These are phyloP conservation scores for Yueomyces sp. DNA, from an alignment of 1,139 yeast genomes.

Conservation along the genomic window DNA sequence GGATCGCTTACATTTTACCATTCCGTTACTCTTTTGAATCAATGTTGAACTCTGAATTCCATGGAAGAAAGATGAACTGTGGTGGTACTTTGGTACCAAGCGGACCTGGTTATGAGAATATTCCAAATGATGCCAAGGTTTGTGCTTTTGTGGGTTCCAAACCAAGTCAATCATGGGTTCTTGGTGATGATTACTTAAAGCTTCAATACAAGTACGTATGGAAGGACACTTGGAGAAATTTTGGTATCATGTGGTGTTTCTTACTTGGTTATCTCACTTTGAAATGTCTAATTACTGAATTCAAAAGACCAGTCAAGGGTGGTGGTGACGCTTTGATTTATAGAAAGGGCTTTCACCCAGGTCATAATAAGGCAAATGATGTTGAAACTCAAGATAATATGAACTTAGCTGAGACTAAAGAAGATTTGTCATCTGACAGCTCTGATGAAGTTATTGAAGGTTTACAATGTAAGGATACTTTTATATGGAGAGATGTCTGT, in stretches of 20 bases:
- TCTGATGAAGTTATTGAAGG: conserved; percentile 13
- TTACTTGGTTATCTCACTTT: conserved; percentile 26
- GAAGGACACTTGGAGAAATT: conserved; percentile 38
- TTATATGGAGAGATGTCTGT: conserved; percentile 33
- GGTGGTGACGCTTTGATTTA: conserved; percentile 33
- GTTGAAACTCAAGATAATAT: conserved; percentile 11
- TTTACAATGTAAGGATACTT: conserved; percentile 18
- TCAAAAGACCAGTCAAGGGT: conserved; percentile 27
- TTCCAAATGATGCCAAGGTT: conserved; percentile 30
- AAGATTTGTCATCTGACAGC: conserved; percentile 7
- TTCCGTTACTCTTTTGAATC: conserved; percentile 45
- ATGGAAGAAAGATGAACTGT: conserved; percentile 43
- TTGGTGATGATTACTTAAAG: conserved; percentile 34
- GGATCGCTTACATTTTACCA: conserved; percentile 50
- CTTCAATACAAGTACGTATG: conserved; percentile 28
- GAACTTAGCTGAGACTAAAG: conserved; percentile 9
- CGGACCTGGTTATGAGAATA: conserved; percentile 37
- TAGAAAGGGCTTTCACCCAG: conserved; percentile 21
- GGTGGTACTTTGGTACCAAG: conserved; percentile 33
- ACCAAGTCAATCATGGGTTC: conserved; percentile 28
- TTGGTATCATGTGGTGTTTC: conserved; percentile 37
- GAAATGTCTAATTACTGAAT: conserved; percentile 29
- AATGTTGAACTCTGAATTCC: conserved; percentile 43
- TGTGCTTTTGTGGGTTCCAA: conserved; percentile 40
- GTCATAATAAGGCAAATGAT: conserved; percentile 6